Evolutionary conservation across 305 asterid species (phyloP).

Genomic region (Solanum hybrid): DNA sequence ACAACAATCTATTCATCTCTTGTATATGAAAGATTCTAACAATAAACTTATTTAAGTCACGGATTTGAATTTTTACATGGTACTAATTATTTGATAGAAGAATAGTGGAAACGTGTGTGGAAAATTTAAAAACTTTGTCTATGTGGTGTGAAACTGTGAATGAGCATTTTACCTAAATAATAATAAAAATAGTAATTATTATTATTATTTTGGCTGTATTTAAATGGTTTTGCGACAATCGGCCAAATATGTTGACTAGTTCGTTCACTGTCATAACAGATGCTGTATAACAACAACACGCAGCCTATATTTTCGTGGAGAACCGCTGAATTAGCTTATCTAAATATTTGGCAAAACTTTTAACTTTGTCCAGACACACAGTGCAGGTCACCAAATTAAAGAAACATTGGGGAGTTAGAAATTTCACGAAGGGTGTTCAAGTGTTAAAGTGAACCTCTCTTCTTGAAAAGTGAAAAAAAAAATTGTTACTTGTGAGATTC

Average conservation of each 20-base stretch:
- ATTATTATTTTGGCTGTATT: background rate
- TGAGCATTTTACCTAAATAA: background rate
- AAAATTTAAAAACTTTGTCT: background rate
- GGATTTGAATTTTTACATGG: background rate
- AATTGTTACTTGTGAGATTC: too few species aligned
- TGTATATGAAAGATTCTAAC: background rate
- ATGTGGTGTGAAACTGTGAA: background rate
- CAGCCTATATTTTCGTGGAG: background rate
- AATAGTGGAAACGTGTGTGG: background rate
- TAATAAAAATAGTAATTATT: too few species aligned
- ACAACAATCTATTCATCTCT: background rate
- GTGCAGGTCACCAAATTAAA: background rate
- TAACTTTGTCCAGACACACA: background rate
- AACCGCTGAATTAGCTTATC: background rate
- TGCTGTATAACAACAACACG: background rate
- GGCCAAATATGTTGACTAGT: background rate
- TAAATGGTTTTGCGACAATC: background rate
- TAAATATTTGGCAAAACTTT: background rate
- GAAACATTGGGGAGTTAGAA: background rate
- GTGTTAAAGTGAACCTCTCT: too few species aligned
- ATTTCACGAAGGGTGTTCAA: too few species aligned
- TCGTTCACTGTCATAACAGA: background rate
- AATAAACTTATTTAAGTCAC: background rate
- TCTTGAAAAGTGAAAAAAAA: too few species aligned
- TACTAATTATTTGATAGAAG: background rate